A percentile compares a stretch with the other conserved stretches of the same genome.
phyloP scores from a whole-genome alignment of 805 yeast species.

The Saccharomycopsis babjevae region DNA sequence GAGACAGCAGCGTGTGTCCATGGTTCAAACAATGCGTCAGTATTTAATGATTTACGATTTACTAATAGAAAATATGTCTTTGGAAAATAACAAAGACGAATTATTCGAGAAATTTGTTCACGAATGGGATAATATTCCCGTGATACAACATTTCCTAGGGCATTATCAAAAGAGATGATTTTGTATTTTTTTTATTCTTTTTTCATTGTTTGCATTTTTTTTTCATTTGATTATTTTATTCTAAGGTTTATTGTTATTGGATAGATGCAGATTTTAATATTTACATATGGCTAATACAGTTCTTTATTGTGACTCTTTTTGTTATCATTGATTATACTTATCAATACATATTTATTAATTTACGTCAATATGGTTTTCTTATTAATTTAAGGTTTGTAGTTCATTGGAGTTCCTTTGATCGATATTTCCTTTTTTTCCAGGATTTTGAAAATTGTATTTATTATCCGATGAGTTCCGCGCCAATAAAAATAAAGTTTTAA shows the following conservation, averaged over 20 bases:
- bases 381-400: too few relatives aligned
- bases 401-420: neutral
- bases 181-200: too few relatives aligned
- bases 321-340: too few relatives aligned
- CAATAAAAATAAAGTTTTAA: neutral
- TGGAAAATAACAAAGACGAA: neutral
- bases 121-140: neutral
- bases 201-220: too few relatives aligned
- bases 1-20: constrained; percentile 65
- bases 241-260: neutral
- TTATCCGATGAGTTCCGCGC: neutral
- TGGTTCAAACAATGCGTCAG: constrained; percentile 79
- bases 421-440: neutral
- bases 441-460: neutral
- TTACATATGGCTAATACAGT: neutral
- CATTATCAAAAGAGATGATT: neutral
- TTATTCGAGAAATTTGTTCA: neutral
- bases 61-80: constrained; percentile 7
- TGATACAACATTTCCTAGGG: neutral
- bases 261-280: neutral
- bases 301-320: too few relatives aligned
- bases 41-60: constrained; percentile 65
- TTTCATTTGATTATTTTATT: too few relatives aligned
- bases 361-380: too few relatives aligned
- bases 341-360: too few relatives aligned